A percentile compares a stretch with the other conserved stretches of the same genome.
Conservation (phyloP, 495 filamentous ascomycete genomes). For the Pyrenopolyporus hunteri region DNA sequence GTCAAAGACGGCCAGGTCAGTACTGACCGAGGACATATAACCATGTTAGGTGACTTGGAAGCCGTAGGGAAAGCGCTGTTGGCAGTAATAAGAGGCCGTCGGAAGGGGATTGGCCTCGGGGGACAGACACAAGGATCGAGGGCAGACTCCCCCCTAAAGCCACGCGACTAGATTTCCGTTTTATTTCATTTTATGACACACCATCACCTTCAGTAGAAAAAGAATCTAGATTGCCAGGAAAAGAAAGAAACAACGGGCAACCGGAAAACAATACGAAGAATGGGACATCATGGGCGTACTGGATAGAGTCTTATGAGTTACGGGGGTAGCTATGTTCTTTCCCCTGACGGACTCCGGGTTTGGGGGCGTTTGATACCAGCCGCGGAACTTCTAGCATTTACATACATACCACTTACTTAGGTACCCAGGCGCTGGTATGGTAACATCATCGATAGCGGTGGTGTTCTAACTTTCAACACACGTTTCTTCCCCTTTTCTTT, state of each 20-base stretch:
- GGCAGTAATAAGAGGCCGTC: conserved; percentile 68
- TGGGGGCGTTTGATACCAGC: background rate
- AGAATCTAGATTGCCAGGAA: conserved; percentile 9
- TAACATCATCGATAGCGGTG: background rate
- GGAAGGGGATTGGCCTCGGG: conserved; percentile 69
- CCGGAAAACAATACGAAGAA: conserved; percentile 17
- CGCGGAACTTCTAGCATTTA: conserved; percentile 1
- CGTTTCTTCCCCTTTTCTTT: too few relatives aligned
- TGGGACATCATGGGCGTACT: conserved; percentile 12
- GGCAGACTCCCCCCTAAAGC: background rate
- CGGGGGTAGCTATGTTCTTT: background rate
- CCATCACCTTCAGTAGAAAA: too few relatives aligned
- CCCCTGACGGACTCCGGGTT: background rate
- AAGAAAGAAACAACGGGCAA: conserved; percentile 29
- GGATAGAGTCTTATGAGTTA: conserved; percentile 5
- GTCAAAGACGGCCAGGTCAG: conserved; percentile 74
- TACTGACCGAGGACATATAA: conserved; percentile 85
- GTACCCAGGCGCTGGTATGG: too few relatives aligned
- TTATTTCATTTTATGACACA: background rate
- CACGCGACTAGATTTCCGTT: background rate
- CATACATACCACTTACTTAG: conserved; percentile 17
- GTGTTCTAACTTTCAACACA: background rate
- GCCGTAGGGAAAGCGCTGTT: conserved; percentile 76
- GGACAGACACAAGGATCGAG: background rate
- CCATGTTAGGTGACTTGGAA: conserved; percentile 82